Evolutionary conservation across 2,329 filamentous ascomycete species (phyloP).

Genomic region (Penicillium sclerotigenum): DNA sequence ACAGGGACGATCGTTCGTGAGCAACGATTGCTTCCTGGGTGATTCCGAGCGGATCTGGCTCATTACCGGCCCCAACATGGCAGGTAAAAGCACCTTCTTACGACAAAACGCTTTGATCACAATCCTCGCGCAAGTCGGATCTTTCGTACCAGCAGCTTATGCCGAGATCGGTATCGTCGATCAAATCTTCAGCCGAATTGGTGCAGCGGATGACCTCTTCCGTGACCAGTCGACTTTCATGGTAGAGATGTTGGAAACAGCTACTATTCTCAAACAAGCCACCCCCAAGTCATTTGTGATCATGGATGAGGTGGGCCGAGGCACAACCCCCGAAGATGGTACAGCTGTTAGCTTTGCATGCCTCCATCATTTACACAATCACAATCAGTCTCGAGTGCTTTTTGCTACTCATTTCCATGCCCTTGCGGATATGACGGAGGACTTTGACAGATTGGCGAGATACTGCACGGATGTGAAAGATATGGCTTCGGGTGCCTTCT

Average conservation of each 20-base stretch:
- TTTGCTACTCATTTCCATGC: constrained; percentile 96
- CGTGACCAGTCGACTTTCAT: constrained; percentile 96
- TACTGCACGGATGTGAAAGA: constrained; percentile 92
- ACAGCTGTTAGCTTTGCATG: constrained; percentile 86
- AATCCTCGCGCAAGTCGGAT: constrained; percentile 87
- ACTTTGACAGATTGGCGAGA: constrained; percentile 59
- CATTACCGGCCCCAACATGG: constrained; percentile 92
- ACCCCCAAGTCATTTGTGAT: constrained; percentile 86
- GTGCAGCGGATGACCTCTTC: constrained; percentile 93
- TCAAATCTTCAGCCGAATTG: constrained; percentile 88
- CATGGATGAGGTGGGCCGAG: constrained; percentile 96
- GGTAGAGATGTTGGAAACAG: constrained; percentile 98
- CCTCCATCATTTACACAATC: constrained; percentile 74
- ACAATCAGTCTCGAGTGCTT: constrained; percentile 74
- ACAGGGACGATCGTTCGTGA: constrained; percentile 76
- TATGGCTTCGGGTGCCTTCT: constrained; percentile 65
- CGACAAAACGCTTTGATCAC: constrained; percentile 94
- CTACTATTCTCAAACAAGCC: constrained; percentile 79
- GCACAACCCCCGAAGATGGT: constrained; percentile 90
- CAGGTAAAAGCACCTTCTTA: constrained; percentile 91
- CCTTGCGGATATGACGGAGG: constrained; percentile 70
- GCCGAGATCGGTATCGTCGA: constrained; percentile 90
- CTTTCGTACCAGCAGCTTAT: constrained; percentile 84
- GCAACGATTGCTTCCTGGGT: constrained; percentile 83
- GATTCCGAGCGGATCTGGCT: constrained; percentile 67